Percentiles rank a stretch among this genome's conserved stretches.
Evolutionary conservation across 257 asterid species (phyloP).

Genomic region (Solanum chmielewskii): DNA sequence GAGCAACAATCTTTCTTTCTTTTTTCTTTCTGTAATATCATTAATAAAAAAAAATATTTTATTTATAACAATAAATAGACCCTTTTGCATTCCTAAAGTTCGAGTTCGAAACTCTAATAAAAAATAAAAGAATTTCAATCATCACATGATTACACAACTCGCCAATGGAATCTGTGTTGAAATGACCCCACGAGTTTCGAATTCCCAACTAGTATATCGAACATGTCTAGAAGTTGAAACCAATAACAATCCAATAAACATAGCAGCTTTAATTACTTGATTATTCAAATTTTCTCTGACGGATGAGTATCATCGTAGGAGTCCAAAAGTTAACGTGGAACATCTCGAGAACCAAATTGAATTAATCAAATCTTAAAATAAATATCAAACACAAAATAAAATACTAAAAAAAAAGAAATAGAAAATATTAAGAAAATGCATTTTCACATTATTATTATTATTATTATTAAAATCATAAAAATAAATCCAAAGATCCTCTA

Average conservation of each 20-base stretch:
- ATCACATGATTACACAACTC: background rate
- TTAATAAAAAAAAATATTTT: too few relatives aligned
- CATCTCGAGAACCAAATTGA: accelerated
- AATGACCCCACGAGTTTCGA: background rate
- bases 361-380: background rate
- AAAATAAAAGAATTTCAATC: background rate
- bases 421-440: background rate
- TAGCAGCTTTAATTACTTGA: accelerated
- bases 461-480: background rate
- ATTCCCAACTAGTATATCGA: accelerated
- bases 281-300: background rate
- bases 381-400: accelerated
- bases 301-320: too few relatives aligned
- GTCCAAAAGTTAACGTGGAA: accelerated
- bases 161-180: background rate
- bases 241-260: background rate
- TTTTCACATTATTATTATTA: background rate
- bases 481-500: background rate
- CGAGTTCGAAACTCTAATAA: too few relatives aligned
- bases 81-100: background rate
- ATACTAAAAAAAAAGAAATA: background rate
- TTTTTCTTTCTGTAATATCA: too few relatives aligned
- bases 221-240: accelerated
- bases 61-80: background rate
- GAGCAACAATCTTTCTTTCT: background rate